Percentiles rank a stretch among this genome's conserved stretches.
Conservation (phyloP, 1,284 basidiomycete genomes). For the Naganishia sp. region DNA sequence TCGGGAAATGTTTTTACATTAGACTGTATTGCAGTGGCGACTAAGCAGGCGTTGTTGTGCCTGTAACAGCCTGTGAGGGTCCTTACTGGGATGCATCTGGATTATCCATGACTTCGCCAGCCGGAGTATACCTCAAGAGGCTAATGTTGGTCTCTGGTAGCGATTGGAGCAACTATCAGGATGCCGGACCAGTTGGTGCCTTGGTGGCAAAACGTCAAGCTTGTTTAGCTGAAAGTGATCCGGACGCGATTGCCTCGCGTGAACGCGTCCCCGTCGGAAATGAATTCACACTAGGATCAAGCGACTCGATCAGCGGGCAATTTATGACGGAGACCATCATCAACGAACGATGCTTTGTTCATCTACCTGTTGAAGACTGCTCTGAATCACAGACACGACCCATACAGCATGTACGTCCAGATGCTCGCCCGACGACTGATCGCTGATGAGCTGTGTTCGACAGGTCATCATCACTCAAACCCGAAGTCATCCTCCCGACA, state of each 20-base stretch:
- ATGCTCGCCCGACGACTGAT: neutral
- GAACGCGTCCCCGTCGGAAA: constrained; percentile 39
- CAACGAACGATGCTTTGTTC: neutral
- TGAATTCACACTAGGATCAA: neutral
- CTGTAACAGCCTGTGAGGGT: too few relatives aligned
- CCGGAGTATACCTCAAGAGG: too few relatives aligned
- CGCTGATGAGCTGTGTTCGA: neutral
- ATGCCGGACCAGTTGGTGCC: too few relatives aligned
- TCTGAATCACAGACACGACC: too few relatives aligned
- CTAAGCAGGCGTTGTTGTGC: too few relatives aligned
- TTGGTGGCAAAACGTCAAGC: neutral
- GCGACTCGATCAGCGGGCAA: neutral
- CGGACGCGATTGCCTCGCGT: neutral
- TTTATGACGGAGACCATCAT: neutral
- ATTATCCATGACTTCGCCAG: too few relatives aligned
- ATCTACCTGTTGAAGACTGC: neutral
- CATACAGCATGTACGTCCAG: neutral
- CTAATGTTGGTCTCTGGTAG: too few relatives aligned
- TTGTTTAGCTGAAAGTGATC: neutral
- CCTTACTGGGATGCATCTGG: too few relatives aligned
- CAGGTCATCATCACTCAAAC: constrained; percentile 17
- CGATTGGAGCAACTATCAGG: too few relatives aligned
- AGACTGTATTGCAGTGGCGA: too few relatives aligned
- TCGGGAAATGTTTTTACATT: too few relatives aligned
- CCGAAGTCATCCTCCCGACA: neutral